These are phyloP conservation scores for Xylariaceae sp. DNA, from an alignment of 2,329 filamentous ascomycete genomes.

Conservation along the genomic window DNA sequence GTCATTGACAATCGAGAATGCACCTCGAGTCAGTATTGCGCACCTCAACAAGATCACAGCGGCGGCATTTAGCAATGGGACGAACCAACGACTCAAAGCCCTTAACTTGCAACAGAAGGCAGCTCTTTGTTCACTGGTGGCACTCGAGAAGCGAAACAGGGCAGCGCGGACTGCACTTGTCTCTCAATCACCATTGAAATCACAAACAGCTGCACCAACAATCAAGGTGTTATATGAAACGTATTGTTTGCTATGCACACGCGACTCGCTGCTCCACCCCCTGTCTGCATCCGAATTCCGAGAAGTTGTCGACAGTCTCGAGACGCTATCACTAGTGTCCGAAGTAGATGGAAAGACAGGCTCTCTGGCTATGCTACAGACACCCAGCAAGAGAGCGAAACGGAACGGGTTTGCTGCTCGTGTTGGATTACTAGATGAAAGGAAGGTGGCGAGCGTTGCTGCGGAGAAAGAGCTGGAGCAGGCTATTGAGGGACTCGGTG, in stretches of 20 bases:
- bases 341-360: slow-evolving; percentile 65
- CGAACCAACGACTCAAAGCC: slow-evolving; percentile 73
- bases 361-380: slow-evolving; percentile 58
- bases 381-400: slow-evolving; percentile 64
- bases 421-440: slow-evolving; percentile 60
- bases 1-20: slow-evolving; percentile 65
- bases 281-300: slow-evolving; percentile 89
- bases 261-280: slow-evolving; percentile 83
- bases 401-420: slow-evolving; percentile 43
- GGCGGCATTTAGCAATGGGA: slow-evolving; percentile 83
- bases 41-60: slow-evolving; percentile 91
- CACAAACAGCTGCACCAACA: slow-evolving; percentile 61
- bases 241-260: slow-evolving; percentile 76
- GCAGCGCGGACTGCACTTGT: slow-evolving; percentile 39
- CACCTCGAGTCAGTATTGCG: slow-evolving; percentile 80
- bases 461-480: slow-evolving; percentile 72
- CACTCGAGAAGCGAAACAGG: slow-evolving; percentile 72
- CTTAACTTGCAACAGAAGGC: slow-evolving; percentile 97
- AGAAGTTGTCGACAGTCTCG: slow-evolving; percentile 83
- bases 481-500: slow-evolving; percentile 58
- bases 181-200: slow-evolving; percentile 54
- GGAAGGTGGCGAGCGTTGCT: slow-evolving; percentile 70
- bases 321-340: slow-evolving; percentile 76
- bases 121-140: slow-evolving; percentile 79
- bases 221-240: slow-evolving; percentile 79